Evolutionary conservation across 257 asterid species (phyloP).

Genomic region (Rhazya stricta): DNA sequence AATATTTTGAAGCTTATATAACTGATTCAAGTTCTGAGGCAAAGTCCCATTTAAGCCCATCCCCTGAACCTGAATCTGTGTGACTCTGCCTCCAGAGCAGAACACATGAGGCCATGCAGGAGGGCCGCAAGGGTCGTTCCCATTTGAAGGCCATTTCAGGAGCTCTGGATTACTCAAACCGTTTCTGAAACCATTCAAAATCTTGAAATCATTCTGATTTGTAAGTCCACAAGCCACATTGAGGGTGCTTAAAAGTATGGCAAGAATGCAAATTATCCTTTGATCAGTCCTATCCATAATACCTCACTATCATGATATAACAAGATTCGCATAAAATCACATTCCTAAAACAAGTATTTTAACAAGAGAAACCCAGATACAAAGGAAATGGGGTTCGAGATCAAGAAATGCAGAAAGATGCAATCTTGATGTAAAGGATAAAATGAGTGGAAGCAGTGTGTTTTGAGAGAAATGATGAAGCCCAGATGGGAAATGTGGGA

Average conservation of each 20-base stretch:
- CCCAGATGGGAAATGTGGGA: slow-evolving; percentile 20
- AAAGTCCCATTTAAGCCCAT: slow-evolving; percentile 64
- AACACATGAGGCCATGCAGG: slow-evolving; percentile 73
- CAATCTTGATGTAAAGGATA: slow-evolving; percentile 22
- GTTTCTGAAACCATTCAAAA: slow-evolving; percentile 52
- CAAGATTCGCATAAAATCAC: slow-evolving; percentile 26
- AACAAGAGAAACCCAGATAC: slow-evolving; percentile 17
- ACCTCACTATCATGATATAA: slow-evolving; percentile 21
- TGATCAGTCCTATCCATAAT: slow-evolving; percentile 25
- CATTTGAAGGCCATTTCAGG: slow-evolving; percentile 60
- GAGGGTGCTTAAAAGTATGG: slow-evolving; percentile 13
- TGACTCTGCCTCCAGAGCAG: slow-evolving; percentile 62
- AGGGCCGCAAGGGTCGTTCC: slow-evolving; percentile 76
- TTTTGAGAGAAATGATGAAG: slow-evolving; percentile 16
- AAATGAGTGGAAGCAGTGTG: slow-evolving; percentile 17
- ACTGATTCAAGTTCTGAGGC: slow-evolving; percentile 61
- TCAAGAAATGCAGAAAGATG: slow-evolving; percentile 11
- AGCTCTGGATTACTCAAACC: slow-evolving; percentile 61
- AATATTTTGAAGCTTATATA: slow-evolving; percentile 47
- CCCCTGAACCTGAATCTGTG: slow-evolving; percentile 77
- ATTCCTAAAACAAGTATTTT: slow-evolving; percentile 9
- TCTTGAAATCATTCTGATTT: slow-evolving; percentile 55
- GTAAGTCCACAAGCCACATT: slow-evolving; percentile 41
- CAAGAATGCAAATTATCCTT: slow-evolving; percentile 29
- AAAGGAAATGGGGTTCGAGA: neutral